Percentiles rank a stretch among this genome's conserved stretches.
Conservation (phyloP, 148 eudicot genomes). For the Simmondsia chinensis region DNA sequence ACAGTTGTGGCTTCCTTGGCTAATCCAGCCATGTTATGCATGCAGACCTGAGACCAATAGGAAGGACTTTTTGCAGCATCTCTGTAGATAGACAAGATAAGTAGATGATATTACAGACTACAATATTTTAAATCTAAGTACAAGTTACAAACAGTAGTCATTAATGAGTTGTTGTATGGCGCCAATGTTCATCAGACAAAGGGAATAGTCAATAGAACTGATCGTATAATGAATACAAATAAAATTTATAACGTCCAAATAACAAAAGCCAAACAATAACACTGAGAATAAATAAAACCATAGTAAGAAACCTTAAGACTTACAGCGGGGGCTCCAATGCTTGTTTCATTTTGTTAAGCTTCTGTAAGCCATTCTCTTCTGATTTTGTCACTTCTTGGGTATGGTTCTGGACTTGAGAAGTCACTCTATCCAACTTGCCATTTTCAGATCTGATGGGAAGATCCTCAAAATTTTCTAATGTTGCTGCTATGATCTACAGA, state of each 20-base stretch:
- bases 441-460: conserved; percentile 20
- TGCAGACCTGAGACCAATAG: conserved; percentile 79
- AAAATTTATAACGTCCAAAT: too few species aligned
- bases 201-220: too few species aligned
- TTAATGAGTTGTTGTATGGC: not conserved
- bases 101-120: not conserved
- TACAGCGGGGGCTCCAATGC: conserved; percentile 39
- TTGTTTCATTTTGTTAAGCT: conserved; percentile 21
- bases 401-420: conserved; percentile 11
- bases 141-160: not conserved
- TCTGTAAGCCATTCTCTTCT: conserved; percentile 14
- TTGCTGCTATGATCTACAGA: conserved; percentile 61
- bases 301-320: conserved; percentile 16
- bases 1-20: conserved; percentile 87
- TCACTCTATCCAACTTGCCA: conserved; percentile 15
- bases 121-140: not conserved
- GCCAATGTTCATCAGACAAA: too few species aligned
- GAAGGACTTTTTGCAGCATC: conserved; percentile 66
- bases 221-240: too few species aligned
- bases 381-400: conserved; percentile 18
- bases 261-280: too few species aligned
- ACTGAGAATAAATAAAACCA: not conserved
- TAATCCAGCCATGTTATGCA: conserved; percentile 69
- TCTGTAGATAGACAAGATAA: conserved; percentile 19
- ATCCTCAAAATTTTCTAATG: conserved; percentile 70